Evolutionary conservation across 2,329 filamentous ascomycete genomes (phyloP), one percentile per base, ranked within the genome.

Genomic region (Knoxdaviesia proteae): DNA sequence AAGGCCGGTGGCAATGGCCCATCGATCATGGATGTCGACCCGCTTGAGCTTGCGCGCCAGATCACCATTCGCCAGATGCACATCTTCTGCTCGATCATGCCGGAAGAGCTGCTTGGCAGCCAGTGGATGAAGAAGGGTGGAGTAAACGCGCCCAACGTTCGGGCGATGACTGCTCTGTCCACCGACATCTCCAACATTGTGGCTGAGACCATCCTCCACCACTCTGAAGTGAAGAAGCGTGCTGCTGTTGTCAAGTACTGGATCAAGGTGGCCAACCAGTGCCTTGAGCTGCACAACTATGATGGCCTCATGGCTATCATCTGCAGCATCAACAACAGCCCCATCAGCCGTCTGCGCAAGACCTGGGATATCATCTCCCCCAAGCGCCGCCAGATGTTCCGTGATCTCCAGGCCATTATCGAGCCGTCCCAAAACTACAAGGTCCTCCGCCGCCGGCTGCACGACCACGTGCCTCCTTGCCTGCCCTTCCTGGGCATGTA

Each of bases 251-350:
- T 98, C 62, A 96, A 98, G 64, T 87, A 96, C 52, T 98, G 90
- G 90, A 83, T 94, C 56, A 98, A 96, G 66, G 77, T 96, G 50
- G 84, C 84, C 1, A 71, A 80, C 51, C 83, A 82, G 52, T 93
- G 84, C 49, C 65, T 92, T 5, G 83, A 90, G 53, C 69, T 96
- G 31, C 80, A 90, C 62, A 98, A 98, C 61, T 98, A 94, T 52
- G 88, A 98, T 54, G 84, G 84, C 0, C 64, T 98, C 7, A 94
- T 96, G 86, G 86, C 90, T 6, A 94, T 98, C 51, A 84, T 94
- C 53, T 94, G 87, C 64, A 87, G 83, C 7, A 62, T 98, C 40
- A 93, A 93, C 59, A 87, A 82, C 45, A 93, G 87, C 10, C 88
- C 86, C 52, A 88, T 98, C 50, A 76, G 77, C 43, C 82, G 90